phyloP scores from a whole-genome alignment of 225 moss, liverwort and hornwort genomes.

The Neckera pumila region DNA sequence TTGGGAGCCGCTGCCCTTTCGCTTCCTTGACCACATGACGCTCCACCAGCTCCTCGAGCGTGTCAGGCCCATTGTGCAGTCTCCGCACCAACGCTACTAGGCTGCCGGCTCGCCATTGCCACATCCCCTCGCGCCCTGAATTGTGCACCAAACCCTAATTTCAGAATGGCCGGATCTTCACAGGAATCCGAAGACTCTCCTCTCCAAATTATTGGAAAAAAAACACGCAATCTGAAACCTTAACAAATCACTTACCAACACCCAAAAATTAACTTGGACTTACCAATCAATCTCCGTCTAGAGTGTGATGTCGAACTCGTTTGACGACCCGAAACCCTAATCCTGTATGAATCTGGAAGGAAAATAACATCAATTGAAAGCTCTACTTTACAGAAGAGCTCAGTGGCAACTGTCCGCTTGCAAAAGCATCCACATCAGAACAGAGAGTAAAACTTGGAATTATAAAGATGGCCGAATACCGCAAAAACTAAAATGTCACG shows the following conservation, averaged over 20 bases:
- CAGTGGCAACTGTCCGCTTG: not conserved
- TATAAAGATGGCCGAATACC: not conserved
- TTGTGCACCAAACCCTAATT: not conserved
- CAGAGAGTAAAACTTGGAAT: not conserved
- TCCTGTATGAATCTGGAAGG: not conserved
- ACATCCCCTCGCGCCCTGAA: constrained; percentile 7
- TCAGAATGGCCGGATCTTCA: not conserved
- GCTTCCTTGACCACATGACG: constrained; percentile 24
- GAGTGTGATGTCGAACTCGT: not conserved
- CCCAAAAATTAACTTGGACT: not conserved
- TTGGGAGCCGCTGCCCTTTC: not conserved
- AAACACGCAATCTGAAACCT: not conserved
- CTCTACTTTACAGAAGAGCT: not conserved
- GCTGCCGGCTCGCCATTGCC: constrained; percentile 23
- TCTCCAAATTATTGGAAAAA: not conserved
- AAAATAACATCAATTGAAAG: not conserved
- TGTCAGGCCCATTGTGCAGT: constrained; percentile 42
- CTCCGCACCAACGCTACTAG: constrained; percentile 2
- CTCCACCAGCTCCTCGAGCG: constrained; percentile 44
- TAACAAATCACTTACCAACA: not conserved
- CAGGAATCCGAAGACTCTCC: not conserved
- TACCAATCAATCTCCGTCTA: not conserved
- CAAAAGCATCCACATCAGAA: not conserved
- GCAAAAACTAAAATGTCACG: not conserved
- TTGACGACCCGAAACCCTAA: not conserved